Conservation (phyloP, 768 basidiomycete genomes). For the Boletellus ananiceps region DNA sequence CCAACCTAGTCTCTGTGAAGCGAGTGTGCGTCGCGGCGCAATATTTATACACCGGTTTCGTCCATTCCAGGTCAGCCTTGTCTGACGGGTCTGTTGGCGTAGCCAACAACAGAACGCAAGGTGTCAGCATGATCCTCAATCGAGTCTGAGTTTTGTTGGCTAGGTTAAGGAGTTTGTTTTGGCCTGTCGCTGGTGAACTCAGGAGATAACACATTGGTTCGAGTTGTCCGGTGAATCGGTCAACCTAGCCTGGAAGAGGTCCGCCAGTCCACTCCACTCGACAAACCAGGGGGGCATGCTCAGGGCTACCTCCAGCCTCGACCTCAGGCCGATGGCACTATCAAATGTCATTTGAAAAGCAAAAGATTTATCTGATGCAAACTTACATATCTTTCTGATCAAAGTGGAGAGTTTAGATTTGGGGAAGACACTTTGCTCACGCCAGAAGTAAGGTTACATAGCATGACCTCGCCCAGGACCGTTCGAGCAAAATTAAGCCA, state of each 20-base stretch:
- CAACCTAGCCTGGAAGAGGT: conserved; percentile 12
- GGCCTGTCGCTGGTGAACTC: not conserved
- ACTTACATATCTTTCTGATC: no score
- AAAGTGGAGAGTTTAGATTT: conserved; percentile 18
- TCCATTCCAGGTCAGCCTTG: not conserved
- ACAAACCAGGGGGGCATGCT: not conserved
- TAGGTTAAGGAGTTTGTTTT: not conserved
- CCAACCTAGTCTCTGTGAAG: not conserved
- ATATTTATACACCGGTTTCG: not conserved
- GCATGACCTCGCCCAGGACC: conserved; percentile 41
- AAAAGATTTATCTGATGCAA: not conserved
- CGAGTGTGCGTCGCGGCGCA: not conserved
- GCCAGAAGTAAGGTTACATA: conserved; percentile 43
- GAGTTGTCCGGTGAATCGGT: not conserved
- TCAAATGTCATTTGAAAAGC: not conserved
- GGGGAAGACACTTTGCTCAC: conserved; percentile 38
- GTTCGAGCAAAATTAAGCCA: not conserved
- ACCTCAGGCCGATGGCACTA: not conserved
- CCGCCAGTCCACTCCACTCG: conserved; percentile 33
- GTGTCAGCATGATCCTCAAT: not conserved
- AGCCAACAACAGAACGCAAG: not conserved
- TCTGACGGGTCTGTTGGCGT: not conserved
- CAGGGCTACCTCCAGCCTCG: conserved; percentile 2
- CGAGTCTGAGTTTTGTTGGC: no score
- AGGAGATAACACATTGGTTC: not conserved